Conservation (phyloP, 805 yeast genomes). For the Yamadazyma nakazawae region DNA sequence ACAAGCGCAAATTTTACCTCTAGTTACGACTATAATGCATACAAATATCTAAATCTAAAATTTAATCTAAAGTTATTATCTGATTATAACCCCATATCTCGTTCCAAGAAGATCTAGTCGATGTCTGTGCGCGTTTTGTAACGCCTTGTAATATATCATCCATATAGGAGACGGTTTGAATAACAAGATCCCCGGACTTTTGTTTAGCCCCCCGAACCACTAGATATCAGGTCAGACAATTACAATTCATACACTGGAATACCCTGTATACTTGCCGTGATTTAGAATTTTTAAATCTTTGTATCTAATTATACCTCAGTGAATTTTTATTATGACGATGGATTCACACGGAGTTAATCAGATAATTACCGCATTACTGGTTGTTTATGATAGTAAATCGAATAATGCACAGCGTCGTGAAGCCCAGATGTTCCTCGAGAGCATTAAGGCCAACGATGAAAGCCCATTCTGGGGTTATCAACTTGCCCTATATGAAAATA, state of each 20-base stretch:
- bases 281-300: neutral
- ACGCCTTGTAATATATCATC: constrained; percentile 4
- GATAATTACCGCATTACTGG: constrained; percentile 72
- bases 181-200: neutral
- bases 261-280: no score
- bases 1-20: constrained; percentile 86
- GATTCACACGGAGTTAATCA: constrained; percentile 55
- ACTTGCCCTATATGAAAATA: constrained; percentile 62
- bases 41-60: no score
- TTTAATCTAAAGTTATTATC: no score
- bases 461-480: constrained; percentile 93
- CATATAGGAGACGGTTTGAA: neutral
- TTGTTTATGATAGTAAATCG: constrained; percentile 66
- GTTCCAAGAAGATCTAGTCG: neutral
- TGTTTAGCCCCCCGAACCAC: neutral
- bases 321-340: constrained; percentile 9
- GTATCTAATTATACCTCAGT: neutral
- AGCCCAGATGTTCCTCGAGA: constrained; percentile 67
- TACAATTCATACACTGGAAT: no score
- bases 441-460: constrained; percentile 71
- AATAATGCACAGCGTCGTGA: constrained; percentile 52
- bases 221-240: no score
- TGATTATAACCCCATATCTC: no score
- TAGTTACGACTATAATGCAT: constrained; percentile 24
- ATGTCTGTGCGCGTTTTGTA: neutral